Base-by-base conservation (phyloP, 2,329 filamentous ascomycete genomes). In the Colletotrichum ledebouriae region DNA sequence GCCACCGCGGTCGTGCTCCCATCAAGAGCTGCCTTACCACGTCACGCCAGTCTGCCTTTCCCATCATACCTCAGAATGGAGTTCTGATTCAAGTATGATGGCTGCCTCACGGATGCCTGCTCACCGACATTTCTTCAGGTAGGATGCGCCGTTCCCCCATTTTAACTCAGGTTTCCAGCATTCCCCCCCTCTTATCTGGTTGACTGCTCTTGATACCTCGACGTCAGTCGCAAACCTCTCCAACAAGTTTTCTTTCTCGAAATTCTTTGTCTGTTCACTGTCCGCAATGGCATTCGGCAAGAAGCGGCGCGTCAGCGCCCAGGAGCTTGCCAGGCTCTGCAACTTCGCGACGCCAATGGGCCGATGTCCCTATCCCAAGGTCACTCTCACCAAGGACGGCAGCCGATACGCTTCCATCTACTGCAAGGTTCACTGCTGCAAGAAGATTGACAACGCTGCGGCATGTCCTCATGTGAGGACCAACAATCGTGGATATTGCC, bases 371-470 rank as follows among this genome's bases (percentile, higher is more conserved):
- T 42, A 69, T 20, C 9, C 11, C 25, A 65, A 49, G 39, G 63
- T 69, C 17, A 68, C 52, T 15, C 53, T 71, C 15, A 59, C 39
- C 17, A 71, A 59, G 25, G 70, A 69, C 13, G 64, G 60, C 17
- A 41, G 10, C 9, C 58, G 42, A 5, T 65, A 39, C 3, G 13
- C 29, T 1, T 70, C 67, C 15, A 57, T 56, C 15, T 70, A 53
- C 42, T 71, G 70, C 63, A 68, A 56, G 22, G 33, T 62, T 5
- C 70, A 71, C 58, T 71, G 70, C 53, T 71, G 70, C 58, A 70
- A 55, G 20, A 71, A 63, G 70, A 55, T 70, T n/a, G 50, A 67
- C 4, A 46, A 61, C 41, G 41, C 44, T 15, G 52, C 63, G 2
- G 67, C 70, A 10, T 71, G 70, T 37, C n/a, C 22, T 52, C 50